Evolutionary conservation across 1,284 basidiomycete species (phyloP).

Genomic region (Cutaneotrichosporon dermatis): DNA sequence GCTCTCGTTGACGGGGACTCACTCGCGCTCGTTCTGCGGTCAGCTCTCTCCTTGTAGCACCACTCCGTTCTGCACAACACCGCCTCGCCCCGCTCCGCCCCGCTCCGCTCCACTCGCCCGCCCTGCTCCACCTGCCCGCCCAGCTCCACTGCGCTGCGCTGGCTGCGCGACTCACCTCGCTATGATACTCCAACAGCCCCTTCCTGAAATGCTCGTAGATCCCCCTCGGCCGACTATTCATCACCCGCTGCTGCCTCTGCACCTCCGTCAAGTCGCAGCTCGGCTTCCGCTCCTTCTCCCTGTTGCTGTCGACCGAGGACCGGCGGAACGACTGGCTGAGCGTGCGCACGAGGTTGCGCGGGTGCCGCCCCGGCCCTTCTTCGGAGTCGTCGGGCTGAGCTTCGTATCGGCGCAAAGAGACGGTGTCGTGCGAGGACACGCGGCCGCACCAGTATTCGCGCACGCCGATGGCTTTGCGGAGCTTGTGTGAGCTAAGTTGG

Average conservation of each 20-base stretch:
- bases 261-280: slow-evolving; percentile 20
- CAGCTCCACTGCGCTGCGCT: no score
- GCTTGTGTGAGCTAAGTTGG: slow-evolving; percentile 13
- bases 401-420: background rate
- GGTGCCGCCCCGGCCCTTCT: background rate
- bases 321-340: background rate
- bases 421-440: slow-evolving; percentile 10
- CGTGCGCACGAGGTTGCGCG: background rate
- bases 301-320: background rate
- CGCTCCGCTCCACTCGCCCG: no score
- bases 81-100: no score
- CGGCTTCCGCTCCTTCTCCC: slow-evolving; percentile 1
- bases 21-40: slow-evolving; percentile 23
- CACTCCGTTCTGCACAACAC: no score
- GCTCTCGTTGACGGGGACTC: no score
- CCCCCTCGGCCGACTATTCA: slow-evolving; percentile 24
- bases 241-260: slow-evolving; percentile 28
- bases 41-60: background rate
- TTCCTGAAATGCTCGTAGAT: slow-evolving; percentile 42
- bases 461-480: slow-evolving; percentile 28
- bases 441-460: slow-evolving; percentile 41
- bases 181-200: slow-evolving; percentile 39
- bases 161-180: slow-evolving; percentile 4
- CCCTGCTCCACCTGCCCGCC: no score
- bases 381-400: background rate